phyloP scores from a whole-genome alignment of 2,329 filamentous ascomycete genomes.

The Neofusicoccum ribis region DNA sequence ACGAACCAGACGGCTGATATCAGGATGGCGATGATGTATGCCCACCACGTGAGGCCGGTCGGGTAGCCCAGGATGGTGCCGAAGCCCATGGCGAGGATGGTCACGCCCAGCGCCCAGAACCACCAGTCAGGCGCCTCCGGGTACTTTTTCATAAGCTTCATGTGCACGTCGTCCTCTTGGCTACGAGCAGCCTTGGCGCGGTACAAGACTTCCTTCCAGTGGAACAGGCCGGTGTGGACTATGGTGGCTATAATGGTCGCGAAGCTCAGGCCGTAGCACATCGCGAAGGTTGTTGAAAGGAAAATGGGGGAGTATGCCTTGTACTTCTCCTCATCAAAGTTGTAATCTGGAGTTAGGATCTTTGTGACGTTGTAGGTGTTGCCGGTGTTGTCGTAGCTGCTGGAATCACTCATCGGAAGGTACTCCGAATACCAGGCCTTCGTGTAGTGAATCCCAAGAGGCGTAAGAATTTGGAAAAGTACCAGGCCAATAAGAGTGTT shows the following conservation, averaged over 20 bases:
- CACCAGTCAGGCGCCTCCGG: constrained; percentile 59
- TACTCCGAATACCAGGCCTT: constrained; percentile 65
- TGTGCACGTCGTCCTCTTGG: constrained; percentile 55
- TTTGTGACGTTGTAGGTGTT: constrained; percentile 60
- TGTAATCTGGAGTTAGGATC: constrained; percentile 31
- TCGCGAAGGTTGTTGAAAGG: constrained; percentile 35
- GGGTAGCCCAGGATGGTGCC: constrained; percentile 55
- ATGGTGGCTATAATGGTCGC: constrained; percentile 34
- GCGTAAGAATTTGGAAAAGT: constrained; percentile 25
- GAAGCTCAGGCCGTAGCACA: constrained; percentile 41
- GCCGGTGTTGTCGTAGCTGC: constrained; percentile 67
- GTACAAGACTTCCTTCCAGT: constrained; percentile 34
- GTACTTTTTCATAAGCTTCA: constrained; percentile 59
- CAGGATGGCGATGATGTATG: constrained; percentile 65
- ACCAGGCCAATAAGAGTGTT: constrained; percentile 52
- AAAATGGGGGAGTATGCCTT: constrained; percentile 42
- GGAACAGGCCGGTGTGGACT: constrained; percentile 51
- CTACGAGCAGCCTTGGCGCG: constrained; percentile 54
- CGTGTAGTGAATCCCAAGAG: constrained; percentile 50
- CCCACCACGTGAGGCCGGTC: constrained; percentile 72
- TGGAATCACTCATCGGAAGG: constrained; percentile 17
- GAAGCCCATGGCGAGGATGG: constrained; percentile 54
- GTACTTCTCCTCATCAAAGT: constrained; percentile 42
- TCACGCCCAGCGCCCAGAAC: constrained; percentile 50
- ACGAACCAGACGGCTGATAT: constrained; percentile 55